Conservation (phyloP, 306 rosid genomes). For the Bauhinia variegata region DNA sequence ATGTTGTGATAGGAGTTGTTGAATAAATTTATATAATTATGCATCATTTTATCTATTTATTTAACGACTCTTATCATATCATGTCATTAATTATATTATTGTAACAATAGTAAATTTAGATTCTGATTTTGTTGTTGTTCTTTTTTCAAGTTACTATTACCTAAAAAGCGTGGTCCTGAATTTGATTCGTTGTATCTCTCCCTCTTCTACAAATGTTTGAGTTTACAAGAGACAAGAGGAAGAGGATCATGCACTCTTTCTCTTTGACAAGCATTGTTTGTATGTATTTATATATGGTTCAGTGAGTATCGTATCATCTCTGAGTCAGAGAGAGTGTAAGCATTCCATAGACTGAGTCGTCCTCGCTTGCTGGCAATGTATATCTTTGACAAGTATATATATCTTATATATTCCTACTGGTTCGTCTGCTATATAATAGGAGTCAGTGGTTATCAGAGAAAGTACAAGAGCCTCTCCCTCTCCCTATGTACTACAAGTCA, state of each 20-base stretch:
- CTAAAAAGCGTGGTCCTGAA: neutral
- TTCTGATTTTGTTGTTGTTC: too few relatives aligned
- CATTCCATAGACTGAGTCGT: conserved; percentile 23
- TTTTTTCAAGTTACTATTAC: too few relatives aligned
- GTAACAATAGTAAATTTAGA: too few relatives aligned
- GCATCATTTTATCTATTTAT: too few relatives aligned
- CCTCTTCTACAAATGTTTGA: conserved; percentile 25
- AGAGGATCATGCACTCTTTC: conserved; percentile 6
- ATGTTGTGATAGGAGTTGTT: too few relatives aligned
- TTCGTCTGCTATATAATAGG: conserved; percentile 6
- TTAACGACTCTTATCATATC: too few relatives aligned
- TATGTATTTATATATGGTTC: conserved; percentile 5
- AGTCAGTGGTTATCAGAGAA: conserved; percentile 36
- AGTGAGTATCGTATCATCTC: too few relatives aligned
- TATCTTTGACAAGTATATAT: too few relatives aligned
- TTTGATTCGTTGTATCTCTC: neutral
- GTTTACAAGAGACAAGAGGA: too few relatives aligned
- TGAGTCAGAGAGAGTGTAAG: too few relatives aligned
- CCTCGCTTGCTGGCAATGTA: conserved; percentile 17
- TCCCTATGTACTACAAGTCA: conserved; percentile 22
- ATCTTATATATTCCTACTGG: conserved; percentile 34
- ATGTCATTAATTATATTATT: too few relatives aligned
- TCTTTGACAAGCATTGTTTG: conserved; percentile 37
- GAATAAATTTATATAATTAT: too few relatives aligned
- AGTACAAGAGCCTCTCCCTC: conserved; percentile 10